Conservation (phyloP, 2,329 filamentous ascomycete genomes). For the Aureobasidium sp. region DNA sequence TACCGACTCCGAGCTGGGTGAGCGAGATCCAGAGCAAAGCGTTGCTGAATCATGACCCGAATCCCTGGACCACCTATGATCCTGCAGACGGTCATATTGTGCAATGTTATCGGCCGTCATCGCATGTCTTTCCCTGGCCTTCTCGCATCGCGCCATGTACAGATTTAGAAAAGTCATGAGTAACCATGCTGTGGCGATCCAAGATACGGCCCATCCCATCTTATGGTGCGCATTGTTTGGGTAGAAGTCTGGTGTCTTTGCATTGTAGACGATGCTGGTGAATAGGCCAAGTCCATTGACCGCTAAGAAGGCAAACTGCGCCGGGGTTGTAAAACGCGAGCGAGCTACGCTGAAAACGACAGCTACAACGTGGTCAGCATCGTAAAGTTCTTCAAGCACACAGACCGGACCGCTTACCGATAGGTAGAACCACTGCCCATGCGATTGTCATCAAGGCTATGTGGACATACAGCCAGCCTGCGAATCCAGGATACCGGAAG, state of each 20-base stretch:
- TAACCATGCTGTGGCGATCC: constrained; percentile 61
- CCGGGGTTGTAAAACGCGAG: constrained; percentile 64
- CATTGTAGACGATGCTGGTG: constrained; percentile 63
- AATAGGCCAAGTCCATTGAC: constrained; percentile 51
- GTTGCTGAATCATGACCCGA: constrained; percentile 26
- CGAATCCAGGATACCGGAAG: constrained; percentile 50
- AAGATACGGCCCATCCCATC: constrained; percentile 74
- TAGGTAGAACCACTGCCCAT: constrained; percentile 67
- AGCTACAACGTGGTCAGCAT: constrained; percentile 41
- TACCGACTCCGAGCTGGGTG: constrained; percentile 27
- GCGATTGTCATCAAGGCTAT: constrained; percentile 62
- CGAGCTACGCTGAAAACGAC: constrained; percentile 80
- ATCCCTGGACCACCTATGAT: constrained; percentile 37
- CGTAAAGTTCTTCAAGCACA: neutral
- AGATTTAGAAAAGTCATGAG: constrained; percentile 58
- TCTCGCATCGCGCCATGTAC: constrained; percentile 39
- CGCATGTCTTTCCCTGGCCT: constrained; percentile 23
- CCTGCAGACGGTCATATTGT: constrained; percentile 31
- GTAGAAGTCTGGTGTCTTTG: constrained; percentile 73
- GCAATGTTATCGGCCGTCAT: constrained; percentile 25
- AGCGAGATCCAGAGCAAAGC: constrained; percentile 23
- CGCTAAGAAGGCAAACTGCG: constrained; percentile 53
- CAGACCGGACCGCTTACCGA: constrained; percentile 49
- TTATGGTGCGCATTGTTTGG: constrained; percentile 77
- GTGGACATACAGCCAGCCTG: constrained; percentile 58